Percentiles rank a stretch among this genome's conserved stretches.
Evolutionary conservation across 306 rosid species (phyloP).

Genomic region (Trichosanthes truncata): DNA sequence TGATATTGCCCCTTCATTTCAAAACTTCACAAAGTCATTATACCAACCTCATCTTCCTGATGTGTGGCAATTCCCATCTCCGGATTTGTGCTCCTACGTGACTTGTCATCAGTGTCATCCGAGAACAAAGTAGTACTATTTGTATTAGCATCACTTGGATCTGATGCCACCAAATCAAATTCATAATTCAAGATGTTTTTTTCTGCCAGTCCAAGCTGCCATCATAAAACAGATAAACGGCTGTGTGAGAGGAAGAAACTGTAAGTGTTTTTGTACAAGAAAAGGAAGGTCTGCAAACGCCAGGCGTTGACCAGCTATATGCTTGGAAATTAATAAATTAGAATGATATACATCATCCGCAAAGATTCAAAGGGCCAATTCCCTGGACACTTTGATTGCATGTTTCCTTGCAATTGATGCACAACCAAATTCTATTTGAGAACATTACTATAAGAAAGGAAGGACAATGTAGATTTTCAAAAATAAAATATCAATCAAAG

Average conservation of each 20-base stretch:
- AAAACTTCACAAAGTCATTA: not conserved
- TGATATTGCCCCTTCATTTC: not conserved
- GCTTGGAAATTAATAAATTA: not conserved
- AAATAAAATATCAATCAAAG: not conserved
- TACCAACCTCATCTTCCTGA: conserved; percentile 37
- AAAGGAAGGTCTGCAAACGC: not conserved
- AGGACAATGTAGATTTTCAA: not conserved
- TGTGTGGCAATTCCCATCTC: conserved; percentile 44
- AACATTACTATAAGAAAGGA: not conserved
- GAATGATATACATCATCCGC: not conserved
- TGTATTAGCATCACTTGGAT: conserved; percentile 86
- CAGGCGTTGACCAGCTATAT: not conserved
- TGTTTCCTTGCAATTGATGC: not conserved
- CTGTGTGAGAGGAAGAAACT: not conserved
- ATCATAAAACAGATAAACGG: conserved; percentile 6
- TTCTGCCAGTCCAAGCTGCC: conserved; percentile 96
- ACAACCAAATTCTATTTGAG: not conserved
- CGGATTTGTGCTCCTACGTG: conserved; percentile 41
- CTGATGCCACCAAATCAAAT: conserved; percentile 66
- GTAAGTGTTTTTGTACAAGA: not conserved
- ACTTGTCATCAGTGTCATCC: conserved; percentile 84
- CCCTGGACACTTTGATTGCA: not conserved
- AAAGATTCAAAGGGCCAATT: not conserved
- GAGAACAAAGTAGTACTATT: conserved; percentile 90
- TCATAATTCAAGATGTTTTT: conserved; percentile 73